Conservation (phyloP, 306 rosid genomes). For the Corylus heterophylla region DNA sequence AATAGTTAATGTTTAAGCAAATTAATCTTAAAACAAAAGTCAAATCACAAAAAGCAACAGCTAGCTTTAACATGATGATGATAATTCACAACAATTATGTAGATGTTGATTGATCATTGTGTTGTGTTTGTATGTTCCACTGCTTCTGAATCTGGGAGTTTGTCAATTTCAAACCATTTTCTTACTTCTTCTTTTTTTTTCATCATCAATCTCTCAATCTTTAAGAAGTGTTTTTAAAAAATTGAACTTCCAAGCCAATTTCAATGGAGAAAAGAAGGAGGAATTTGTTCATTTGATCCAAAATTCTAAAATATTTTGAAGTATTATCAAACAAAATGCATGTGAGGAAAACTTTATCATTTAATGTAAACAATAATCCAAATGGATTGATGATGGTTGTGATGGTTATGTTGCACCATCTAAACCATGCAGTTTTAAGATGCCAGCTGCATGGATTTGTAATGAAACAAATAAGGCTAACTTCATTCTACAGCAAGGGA, state of each 20-base stretch:
- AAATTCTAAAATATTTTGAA: no score
- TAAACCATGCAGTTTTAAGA: no score
- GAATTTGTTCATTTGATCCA: no score
- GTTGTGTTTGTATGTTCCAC: background rate
- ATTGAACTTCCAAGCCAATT: no score
- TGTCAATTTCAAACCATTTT: background rate
- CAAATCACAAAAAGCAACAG: background rate
- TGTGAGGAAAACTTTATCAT: no score
- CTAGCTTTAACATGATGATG: background rate
- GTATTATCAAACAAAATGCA: no score
- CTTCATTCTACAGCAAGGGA: background rate
- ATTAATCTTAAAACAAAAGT: background rate
- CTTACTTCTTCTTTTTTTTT: background rate
- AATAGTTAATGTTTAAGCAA: background rate
- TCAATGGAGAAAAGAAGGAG: no score
- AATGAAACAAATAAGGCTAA: background rate
- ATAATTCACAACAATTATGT: background rate
- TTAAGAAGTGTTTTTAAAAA: no score
- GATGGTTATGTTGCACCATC: no score
- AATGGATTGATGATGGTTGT: no score
- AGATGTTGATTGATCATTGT: background rate
- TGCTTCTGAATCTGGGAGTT: background rate
- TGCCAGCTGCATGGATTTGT: constrained; percentile 6
- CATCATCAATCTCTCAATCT: background rate
- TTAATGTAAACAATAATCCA: no score